These are phyloP conservation scores for Chlorella sp. DNA, from an alignment of 139 green algal genomes.

Conservation along the genomic window DNA sequence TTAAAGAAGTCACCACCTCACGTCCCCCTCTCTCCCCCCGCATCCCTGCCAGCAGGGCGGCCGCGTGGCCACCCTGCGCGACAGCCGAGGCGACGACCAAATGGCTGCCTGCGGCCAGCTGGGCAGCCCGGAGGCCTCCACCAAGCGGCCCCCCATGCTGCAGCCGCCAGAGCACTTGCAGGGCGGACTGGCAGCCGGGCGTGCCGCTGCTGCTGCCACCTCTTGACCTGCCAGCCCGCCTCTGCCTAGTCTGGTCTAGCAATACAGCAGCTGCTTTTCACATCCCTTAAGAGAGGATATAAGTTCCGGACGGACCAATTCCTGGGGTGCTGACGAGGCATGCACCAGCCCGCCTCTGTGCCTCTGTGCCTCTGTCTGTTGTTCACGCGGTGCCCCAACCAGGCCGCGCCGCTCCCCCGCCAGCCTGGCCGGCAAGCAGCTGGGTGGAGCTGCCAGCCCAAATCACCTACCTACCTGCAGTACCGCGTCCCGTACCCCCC, in stretches of 20 bases:
- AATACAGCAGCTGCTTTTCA: too few relatives aligned
- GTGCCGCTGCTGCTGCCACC: background rate
- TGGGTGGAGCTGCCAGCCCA: too few relatives aligned
- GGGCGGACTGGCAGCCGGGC: constrained; percentile 8
- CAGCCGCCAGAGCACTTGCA: constrained; percentile 37
- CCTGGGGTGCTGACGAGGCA: too few relatives aligned
- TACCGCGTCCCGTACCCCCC: too few relatives aligned
- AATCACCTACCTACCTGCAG: too few relatives aligned
- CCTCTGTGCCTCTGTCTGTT: background rate
- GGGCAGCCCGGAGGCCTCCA: constrained; percentile 46
- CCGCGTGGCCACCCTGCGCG: constrained; percentile 79
- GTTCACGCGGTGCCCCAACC: background rate
- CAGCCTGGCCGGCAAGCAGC: too few relatives aligned
- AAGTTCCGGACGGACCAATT: too few relatives aligned
- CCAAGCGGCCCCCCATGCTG: constrained; percentile 36
- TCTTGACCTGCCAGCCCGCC: background rate
- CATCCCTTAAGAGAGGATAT: too few relatives aligned
- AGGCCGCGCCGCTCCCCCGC: background rate
- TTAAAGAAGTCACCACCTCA: too few relatives aligned
- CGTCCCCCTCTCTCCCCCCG: background rate
- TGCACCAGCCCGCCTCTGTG: too few relatives aligned
- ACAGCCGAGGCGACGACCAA: constrained; percentile 78
- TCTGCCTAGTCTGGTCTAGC: too few relatives aligned
- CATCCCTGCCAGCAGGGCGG: constrained; percentile 44
- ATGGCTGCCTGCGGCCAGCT: constrained; percentile 93